Conservation (phyloP, 176 grass and related monocot genomes). For the Triticum aestivum region IWGSC_CS_RefSeq_v2.1 NC_057795.1:303847889-303848388, state of each 20-base stretch:
- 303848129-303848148: conserved; percentile 97
- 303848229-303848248: conserved; percentile 68
- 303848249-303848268: conserved; percentile 67
- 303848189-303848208: conserved; percentile 83
- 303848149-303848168: conserved; percentile 82
- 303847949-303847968: conserved; percentile 46
- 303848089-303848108: conserved; percentile 81
- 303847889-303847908: conserved; percentile 63
- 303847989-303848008: conserved; percentile 81
- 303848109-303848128: conserved; percentile 99
- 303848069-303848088: conserved; percentile 62
- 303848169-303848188: conserved; percentile 85
- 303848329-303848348: conserved; percentile 49
- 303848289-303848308: conserved; percentile 73
- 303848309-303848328: conserved; percentile 63
- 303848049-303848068: conserved; percentile 94
- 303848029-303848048: conserved; percentile 98
- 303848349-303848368: conserved; percentile 32
- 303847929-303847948: conserved; percentile 40
- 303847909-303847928: conserved; percentile 73
- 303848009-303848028: conserved; percentile 75
- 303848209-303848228: conserved; percentile 79
- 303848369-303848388: conserved; percentile 69
- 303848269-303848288: conserved; percentile 80
- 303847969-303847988: conserved; percentile 62